Conservation (phyloP, 345 rosid species). For the Corchorus capsularis region DNA sequence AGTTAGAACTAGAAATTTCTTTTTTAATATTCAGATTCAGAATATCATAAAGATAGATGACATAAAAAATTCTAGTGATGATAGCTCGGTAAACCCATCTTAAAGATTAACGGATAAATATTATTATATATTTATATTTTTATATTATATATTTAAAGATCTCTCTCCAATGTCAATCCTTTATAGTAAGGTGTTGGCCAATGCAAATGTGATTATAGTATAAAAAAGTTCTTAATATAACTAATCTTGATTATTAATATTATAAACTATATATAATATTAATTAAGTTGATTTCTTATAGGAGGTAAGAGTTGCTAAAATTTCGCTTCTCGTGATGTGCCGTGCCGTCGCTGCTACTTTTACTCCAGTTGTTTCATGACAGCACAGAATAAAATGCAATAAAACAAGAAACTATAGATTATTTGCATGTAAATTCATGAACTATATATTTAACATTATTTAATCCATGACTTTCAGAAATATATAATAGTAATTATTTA, state of each 20-base stretch:
- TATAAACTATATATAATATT: too few species aligned
- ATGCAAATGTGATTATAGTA: neutral
- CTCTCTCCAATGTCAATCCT: constrained; percentile 23
- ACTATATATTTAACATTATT: neutral
- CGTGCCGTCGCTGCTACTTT: constrained; percentile 46
- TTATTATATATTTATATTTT: too few species aligned
- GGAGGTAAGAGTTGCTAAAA: constrained; percentile 17
- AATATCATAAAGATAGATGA: too few species aligned
- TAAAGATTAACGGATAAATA: neutral
- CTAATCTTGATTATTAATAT: neutral
- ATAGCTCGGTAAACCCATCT: neutral
- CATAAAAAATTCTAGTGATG: too few species aligned
- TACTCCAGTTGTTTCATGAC: neutral
- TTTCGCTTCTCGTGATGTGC: constrained; percentile 29
- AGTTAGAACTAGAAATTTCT: too few species aligned
- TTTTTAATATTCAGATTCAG: too few species aligned
- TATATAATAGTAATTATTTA: too few species aligned
- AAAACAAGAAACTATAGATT: constrained; percentile 6
- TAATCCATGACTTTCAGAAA: neutral
- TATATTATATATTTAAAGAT: neutral
- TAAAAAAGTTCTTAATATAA: neutral
- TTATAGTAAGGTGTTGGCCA: neutral
- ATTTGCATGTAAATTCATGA: constrained; percentile 29
- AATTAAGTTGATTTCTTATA: neutral
- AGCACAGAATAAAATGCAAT: constrained; percentile 17